These are phyloP conservation scores for Hypsizygus marmoreus DNA, from an alignment of 768 basidiomycete genomes.

Conservation along the genomic window DNA sequence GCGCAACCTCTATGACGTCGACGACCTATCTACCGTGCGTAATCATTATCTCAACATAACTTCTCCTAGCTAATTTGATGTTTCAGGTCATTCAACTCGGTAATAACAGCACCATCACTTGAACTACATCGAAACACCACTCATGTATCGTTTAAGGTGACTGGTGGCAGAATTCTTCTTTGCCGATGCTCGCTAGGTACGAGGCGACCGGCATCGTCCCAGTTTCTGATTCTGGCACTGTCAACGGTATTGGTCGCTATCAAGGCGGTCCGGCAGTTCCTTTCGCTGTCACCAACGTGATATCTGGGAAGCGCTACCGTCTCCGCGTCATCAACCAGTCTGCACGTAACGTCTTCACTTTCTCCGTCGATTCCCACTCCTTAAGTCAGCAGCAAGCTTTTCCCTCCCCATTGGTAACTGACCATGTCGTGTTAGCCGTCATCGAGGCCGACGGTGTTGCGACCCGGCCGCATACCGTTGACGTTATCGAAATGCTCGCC, in stretches of 20 bases:
- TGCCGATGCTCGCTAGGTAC: slow-evolving; percentile 27
- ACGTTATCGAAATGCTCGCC: slow-evolving; percentile 42
- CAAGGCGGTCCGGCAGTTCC: slow-evolving; percentile 36
- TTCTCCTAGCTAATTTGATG: neutral
- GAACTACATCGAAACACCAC: slow-evolving; percentile 25
- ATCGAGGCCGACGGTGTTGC: slow-evolving; percentile 42
- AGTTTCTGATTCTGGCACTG: slow-evolving; percentile 39
- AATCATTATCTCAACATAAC: neutral
- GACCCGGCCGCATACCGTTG: slow-evolving; percentile 32
- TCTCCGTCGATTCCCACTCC: slow-evolving; percentile 33
- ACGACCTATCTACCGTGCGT: slow-evolving; percentile 15
- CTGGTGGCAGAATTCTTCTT: slow-evolving; percentile 38
- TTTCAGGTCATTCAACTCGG: slow-evolving; percentile 19
- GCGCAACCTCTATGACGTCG: slow-evolving; percentile 16
- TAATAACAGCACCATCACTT: neutral
- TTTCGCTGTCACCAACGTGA: slow-evolving; percentile 40
- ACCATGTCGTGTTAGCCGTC: slow-evolving; percentile 22
- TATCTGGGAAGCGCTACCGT: slow-evolving; percentile 41
- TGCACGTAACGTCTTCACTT: slow-evolving; percentile 39
- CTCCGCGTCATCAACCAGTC: slow-evolving; percentile 49
- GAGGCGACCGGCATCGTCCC: slow-evolving; percentile 28
- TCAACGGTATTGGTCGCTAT: slow-evolving; percentile 46
- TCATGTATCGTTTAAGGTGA: slow-evolving; percentile 33
- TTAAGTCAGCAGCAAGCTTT: slow-evolving; percentile 16
- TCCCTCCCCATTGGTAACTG: neutral